Base-by-base conservation (phyloP, 176 grass and related monocot species). In the Carex parvula region DNA sequence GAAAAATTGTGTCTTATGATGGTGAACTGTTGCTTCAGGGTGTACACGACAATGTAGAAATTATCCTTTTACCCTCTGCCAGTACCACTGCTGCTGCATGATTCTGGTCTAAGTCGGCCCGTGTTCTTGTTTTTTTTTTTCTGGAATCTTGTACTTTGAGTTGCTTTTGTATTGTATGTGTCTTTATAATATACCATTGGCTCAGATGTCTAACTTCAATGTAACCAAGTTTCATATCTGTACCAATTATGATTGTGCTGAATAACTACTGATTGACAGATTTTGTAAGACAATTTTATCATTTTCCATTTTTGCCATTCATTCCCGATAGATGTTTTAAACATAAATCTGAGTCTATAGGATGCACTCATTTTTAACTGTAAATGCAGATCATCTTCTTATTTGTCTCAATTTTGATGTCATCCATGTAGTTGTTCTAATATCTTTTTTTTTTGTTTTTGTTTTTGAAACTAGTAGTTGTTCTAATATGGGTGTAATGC, bases 1-100 rank as follows among this genome's bases (percentile, higher is more conserved):
- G 94, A 65, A 94, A 94, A 73, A 17, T 95, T 32, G 54, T 98
- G 60, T 85, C 80, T 17, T 98, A 93, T 54, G 89, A 90, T 6
- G 95, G 95, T 0, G 95, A 98, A 53, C 58, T 98, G 79, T 91
- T 98, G 64, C 91, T 98, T 68, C 95, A 98, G 75, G 95, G 95
- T 60, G 95, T 91, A 48, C 95, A 98, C 54, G 95, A 93, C 91
- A 93, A 95, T 73, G 92, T 93, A 63, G 92, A 98, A 81, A 95
- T 98, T 86, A 89, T 41, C 22, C 86, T 97, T 50, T 63, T 91
- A 64, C 90, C 89, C 48, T 83, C 92, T 41, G 79, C 90, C 0
- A 20, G 46, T 0, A 80, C 91, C 6, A 67, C 87, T 67, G 84
- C 81, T 15, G 59, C 79, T 8, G 79, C 79, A 6, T 81, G 30